Conservation (phyloP, 805 yeast genomes). For the Kluyveromyces wickerhamii region DNA sequence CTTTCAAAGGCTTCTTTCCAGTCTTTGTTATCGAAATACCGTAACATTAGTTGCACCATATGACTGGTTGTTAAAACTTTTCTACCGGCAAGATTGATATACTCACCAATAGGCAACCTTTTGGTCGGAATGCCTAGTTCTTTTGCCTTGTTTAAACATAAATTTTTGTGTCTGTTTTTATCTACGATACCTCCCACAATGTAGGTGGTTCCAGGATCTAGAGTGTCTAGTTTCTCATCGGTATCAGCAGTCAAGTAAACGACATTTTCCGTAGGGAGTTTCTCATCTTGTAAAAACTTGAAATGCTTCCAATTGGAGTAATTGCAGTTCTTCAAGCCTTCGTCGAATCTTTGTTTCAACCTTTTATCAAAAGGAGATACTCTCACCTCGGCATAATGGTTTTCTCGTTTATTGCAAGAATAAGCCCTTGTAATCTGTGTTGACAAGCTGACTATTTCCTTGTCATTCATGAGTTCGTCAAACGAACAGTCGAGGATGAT, state of each 20-base stretch:
- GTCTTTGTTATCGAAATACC: conserved; percentile 68
- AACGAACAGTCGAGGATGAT: conserved; percentile 84
- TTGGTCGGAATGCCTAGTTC: conserved; percentile 62
- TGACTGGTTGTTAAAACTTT: conserved; percentile 89
- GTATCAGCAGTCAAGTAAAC: conserved; percentile 87
- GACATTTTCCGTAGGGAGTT: conserved; percentile 31
- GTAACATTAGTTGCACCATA: conserved; percentile 79
- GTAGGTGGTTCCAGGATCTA: conserved; percentile 67
- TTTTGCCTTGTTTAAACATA: conserved; percentile 78
- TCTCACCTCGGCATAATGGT: conserved; percentile 47
- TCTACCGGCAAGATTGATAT: conserved; percentile 74
- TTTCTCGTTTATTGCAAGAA: conserved; percentile 62
- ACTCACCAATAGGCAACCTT: conserved; percentile 81
- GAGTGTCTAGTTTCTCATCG: conserved; percentile 51
- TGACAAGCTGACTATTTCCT: conserved; percentile 59
- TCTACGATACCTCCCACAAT: conserved; percentile 95
- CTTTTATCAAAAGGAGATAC: conserved; percentile 61
- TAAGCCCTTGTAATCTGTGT: conserved; percentile 78
- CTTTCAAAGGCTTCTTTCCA: conserved; percentile 84
- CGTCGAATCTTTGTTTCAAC: conserved; percentile 62
- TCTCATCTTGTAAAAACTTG: conserved; percentile 38
- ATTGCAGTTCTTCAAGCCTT: conserved; percentile 42
- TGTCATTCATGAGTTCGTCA: conserved; percentile 81
- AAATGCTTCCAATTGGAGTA: conserved; percentile 65
- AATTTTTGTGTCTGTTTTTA: conserved; percentile 76